phyloP scores from a whole-genome alignment of 2,329 filamentous ascomycete genomes.

The Colletotrichum tanaceti region DNA sequence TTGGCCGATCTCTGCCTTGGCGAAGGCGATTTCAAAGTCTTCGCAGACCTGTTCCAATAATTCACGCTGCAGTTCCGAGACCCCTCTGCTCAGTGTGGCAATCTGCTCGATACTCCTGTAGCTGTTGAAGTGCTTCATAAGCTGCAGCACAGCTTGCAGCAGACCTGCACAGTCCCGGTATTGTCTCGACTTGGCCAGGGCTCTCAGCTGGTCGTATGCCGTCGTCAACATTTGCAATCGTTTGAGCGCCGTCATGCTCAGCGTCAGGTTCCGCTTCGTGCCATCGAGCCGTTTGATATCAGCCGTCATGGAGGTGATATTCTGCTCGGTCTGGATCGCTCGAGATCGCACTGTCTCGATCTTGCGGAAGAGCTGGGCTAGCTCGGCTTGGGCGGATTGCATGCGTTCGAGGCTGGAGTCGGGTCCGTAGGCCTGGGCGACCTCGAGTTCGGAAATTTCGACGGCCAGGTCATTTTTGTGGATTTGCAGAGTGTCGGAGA shows the following conservation, averaged over 20 bases:
- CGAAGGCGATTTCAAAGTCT: conserved; percentile 96
- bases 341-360: conserved; percentile 93
- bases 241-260: conserved; percentile 98
- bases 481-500: conserved; percentile 77
- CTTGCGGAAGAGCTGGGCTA: conserved; percentile 90
- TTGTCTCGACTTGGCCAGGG: conserved; percentile 84
- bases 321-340: conserved; percentile 91
- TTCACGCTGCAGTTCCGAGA: conserved; percentile 92
- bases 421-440: conserved; percentile 85
- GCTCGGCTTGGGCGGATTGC: conserved; percentile 88
- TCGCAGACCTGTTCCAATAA: conserved; percentile 98
- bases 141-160: conserved; percentile 92
- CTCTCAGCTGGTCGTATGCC: conserved; percentile 95
- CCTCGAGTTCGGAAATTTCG: conserved; percentile 79
- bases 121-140: conserved; percentile 98
- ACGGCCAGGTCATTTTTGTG: conserved; percentile 86
- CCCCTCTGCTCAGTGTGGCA: conserved; percentile 89
- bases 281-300: conserved; percentile 98
- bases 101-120: conserved; percentile 99
- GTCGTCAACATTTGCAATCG: conserved; percentile 98
- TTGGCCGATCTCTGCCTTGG: conserved; percentile 82
- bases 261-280: conserved; percentile 94
- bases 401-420: conserved; percentile 91
- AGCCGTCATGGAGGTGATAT: conserved; percentile 98
- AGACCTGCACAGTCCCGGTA: conserved; percentile 95